These are phyloP conservation scores for Diaporthe sp. DNA, from an alignment of 2,329 filamentous ascomycete genomes.

Conservation along the genomic window DNA sequence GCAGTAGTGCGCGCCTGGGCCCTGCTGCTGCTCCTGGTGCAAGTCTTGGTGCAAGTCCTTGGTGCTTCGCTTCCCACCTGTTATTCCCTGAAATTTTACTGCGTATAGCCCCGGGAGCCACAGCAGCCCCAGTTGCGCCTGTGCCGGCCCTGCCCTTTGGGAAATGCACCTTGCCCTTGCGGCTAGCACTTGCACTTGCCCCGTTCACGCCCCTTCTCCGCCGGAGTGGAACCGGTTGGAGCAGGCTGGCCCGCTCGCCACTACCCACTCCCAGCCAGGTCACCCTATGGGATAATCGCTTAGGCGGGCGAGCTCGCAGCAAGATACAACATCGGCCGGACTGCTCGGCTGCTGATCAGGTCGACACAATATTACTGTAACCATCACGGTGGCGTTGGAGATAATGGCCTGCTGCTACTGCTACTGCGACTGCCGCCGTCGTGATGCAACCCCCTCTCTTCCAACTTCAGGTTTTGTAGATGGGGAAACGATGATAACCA, in stretches of 20 bases:
- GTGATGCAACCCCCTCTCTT: slow-evolving; percentile 24
- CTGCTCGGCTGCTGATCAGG: slow-evolving; percentile 26
- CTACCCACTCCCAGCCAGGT: not conserved
- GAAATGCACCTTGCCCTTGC: not conserved
- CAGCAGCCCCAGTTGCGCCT: slow-evolving; percentile 9
- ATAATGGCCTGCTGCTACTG: slow-evolving; percentile 4
- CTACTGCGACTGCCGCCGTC: not conserved
- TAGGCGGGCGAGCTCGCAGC: slow-evolving; percentile 1
- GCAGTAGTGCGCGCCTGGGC: slow-evolving; percentile 18
- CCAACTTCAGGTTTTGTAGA: not conserved
- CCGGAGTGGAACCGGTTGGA: slow-evolving; percentile 28
- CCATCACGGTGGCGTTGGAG: slow-evolving; percentile 23
- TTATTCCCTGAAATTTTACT: slow-evolving; percentile 21
- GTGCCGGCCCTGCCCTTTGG: not conserved
- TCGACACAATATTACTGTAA: not conserved
- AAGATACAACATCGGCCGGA: slow-evolving; percentile 24
- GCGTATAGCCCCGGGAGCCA: not conserved
- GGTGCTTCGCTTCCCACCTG: not conserved
- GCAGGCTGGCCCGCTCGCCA: slow-evolving; percentile 2
- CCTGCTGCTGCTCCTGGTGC: slow-evolving; percentile 12
- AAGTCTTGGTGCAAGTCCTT: no score
- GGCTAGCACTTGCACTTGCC: slow-evolving; percentile 6
- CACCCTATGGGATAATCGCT: not conserved
- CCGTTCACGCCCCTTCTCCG: slow-evolving; percentile 26
- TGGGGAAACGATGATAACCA: not conserved